A percentile compares a stretch with the other conserved stretches of the same genome.
These are phyloP conservation scores for Oryza nivara DNA, from an alignment of 176 grass and related monocot species.

Conservation along the genomic window DNA sequence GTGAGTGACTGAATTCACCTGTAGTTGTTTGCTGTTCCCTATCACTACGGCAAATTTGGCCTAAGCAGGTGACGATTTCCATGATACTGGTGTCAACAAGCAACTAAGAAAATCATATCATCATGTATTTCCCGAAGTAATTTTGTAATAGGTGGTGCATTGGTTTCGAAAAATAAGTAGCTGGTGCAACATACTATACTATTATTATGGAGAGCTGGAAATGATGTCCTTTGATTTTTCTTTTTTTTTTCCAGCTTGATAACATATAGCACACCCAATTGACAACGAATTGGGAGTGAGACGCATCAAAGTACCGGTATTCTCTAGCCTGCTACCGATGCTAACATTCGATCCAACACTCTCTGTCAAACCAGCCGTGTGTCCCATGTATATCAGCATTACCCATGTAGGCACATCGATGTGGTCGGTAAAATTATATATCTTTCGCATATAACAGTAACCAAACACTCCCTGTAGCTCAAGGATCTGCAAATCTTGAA, in stretches of 20 bases:
- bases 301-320: slow-evolving; percentile 27
- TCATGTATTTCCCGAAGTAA: neutral
- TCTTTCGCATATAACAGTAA: neutral
- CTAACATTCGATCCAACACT: slow-evolving; percentile 44
- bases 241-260: slow-evolving; percentile 1
- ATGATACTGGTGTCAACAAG: neutral
- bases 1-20: neutral
- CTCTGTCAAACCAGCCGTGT: slow-evolving; percentile 3
- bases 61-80: neutral
- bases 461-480: neutral
- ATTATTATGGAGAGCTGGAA: neutral
- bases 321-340: slow-evolving; percentile 28
- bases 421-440: neutral
- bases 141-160: neutral
- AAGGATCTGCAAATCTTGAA: slow-evolving; percentile 15
- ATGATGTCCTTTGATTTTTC: neutral
- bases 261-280: slow-evolving; percentile 20
- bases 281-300: slow-evolving; percentile 2
- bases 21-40: neutral
- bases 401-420: no score
- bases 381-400: neutral
- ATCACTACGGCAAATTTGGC: neutral
- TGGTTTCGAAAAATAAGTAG: neutral
- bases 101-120: neutral
- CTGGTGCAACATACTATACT: neutral